phyloP scores from a whole-genome alignment of 257 asterid species.

The Solanum pinnatisectum region DNA sequence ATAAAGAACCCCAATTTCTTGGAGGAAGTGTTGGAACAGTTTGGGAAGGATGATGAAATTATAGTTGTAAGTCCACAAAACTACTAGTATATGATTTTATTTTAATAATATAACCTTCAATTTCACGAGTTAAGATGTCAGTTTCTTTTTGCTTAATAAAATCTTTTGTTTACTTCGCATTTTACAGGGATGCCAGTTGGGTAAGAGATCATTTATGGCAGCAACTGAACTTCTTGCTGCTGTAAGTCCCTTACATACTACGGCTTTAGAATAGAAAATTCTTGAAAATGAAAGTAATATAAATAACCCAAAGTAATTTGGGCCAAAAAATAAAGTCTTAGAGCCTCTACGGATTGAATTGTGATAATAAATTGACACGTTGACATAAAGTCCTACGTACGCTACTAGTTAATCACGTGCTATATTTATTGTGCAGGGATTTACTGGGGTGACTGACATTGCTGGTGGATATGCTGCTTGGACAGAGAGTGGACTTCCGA shows the following conservation, averaged over 20 bases:
- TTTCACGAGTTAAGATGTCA: not conserved
- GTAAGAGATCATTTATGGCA: conserved; percentile 72
- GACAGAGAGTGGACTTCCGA: conserved; percentile 56
- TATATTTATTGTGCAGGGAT: conserved; percentile 39
- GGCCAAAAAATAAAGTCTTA: not conserved
- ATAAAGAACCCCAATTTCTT: conserved; percentile 40
- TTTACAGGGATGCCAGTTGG: conserved; percentile 62
- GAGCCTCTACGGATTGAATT: not conserved
- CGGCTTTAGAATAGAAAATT: not conserved
- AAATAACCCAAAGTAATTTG: not conserved
- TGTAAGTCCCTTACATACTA: conserved; percentile 20
- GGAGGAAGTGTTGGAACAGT: conserved; percentile 35
- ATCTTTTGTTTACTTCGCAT: not conserved
- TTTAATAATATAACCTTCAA: not conserved
- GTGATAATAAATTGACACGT: not conserved
- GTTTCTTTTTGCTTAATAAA: not conserved
- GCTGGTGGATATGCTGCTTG: conserved; percentile 85
- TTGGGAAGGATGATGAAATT: conserved; percentile 60
- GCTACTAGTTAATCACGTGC: not conserved
- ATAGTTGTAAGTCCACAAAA: conserved; percentile 49
- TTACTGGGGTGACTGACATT: conserved; percentile 60
- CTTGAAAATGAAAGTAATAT: not conserved
- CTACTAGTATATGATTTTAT: not conserved
- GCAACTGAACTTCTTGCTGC: conserved; percentile 54
- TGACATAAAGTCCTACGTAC: not conserved